phyloP scores from a whole-genome alignment of 305 asterid genomes.

The Solanum chacoense region DNA sequence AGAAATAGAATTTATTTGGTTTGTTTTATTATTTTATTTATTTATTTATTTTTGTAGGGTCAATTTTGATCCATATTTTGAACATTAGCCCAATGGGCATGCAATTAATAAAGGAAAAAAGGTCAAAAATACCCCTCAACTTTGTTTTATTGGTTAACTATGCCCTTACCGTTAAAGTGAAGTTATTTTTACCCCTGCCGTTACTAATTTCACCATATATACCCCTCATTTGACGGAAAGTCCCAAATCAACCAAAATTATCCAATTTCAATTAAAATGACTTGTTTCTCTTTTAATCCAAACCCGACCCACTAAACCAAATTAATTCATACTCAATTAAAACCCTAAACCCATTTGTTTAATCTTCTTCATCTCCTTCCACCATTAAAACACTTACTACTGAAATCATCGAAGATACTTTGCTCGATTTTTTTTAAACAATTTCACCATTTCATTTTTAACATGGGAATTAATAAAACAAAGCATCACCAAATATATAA shows the following conservation, averaged over 20 bases:
- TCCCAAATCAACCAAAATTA: too few relatives aligned
- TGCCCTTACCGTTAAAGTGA: background rate
- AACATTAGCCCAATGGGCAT: too few relatives aligned
- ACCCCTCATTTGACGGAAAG: background rate
- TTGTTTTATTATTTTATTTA: too few relatives aligned
- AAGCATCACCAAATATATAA: background rate
- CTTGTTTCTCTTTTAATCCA: background rate
- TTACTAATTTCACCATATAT: background rate
- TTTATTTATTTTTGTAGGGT: too few relatives aligned
- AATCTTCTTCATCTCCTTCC: background rate
- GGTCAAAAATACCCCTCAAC: background rate
- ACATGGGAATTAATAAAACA: background rate
- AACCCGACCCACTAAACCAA: background rate
- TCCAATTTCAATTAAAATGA: background rate
- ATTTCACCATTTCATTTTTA: too few relatives aligned
- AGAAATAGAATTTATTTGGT: too few relatives aligned
- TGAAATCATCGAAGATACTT: background rate
- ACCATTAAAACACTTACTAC: background rate
- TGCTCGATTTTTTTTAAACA: background rate
- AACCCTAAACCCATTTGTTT: background rate
- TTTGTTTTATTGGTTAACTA: background rate
- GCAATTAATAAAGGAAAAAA: too few relatives aligned
- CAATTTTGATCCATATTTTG: too few relatives aligned
- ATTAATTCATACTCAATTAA: background rate
- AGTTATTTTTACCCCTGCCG: background rate